A percentile compares a stretch with the other conserved stretches of the same genome.
These are phyloP conservation scores for Globisporangium okanoganense DNA, from an alignment of 352 stramenopile species.

Conservation along the genomic window DNA sequence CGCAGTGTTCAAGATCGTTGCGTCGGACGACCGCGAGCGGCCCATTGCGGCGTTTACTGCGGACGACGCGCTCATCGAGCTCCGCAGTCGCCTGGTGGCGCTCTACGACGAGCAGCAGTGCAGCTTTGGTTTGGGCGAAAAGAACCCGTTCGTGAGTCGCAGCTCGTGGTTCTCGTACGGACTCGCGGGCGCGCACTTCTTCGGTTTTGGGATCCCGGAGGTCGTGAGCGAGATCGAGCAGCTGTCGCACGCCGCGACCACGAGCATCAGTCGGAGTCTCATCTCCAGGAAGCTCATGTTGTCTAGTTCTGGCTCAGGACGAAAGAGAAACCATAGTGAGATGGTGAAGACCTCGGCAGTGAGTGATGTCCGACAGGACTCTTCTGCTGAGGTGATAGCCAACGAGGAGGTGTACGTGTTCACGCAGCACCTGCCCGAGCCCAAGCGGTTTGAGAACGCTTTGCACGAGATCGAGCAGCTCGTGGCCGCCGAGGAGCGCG, in stretches of 20 bases:
- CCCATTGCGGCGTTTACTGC: slow-evolving; percentile 62
- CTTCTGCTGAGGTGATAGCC: slow-evolving; percentile 13
- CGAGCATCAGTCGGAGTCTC: slow-evolving; percentile 47
- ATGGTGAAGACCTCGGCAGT: slow-evolving; percentile 10
- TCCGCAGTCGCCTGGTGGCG: slow-evolving; percentile 65
- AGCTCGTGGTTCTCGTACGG: slow-evolving; percentile 83
- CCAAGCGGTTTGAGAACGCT: slow-evolving; percentile 72
- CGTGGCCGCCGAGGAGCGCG: slow-evolving; percentile 76
- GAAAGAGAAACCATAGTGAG: slow-evolving; percentile 24
- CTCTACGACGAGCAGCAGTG: slow-evolving; percentile 63
- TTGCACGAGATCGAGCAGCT: slow-evolving; percentile 79
- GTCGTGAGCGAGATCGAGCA: slow-evolving; percentile 67
- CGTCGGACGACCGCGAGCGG: slow-evolving; percentile 60
- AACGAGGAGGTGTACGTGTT: slow-evolving; percentile 82
- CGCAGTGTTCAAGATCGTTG: slow-evolving; percentile 73
- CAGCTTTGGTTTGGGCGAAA: slow-evolving; percentile 31
- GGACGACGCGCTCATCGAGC: slow-evolving; percentile 65
- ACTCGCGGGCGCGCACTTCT: slow-evolving; percentile 75
- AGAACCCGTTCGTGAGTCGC: slow-evolving; percentile 69
- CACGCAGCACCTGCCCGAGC: slow-evolving; percentile 66
- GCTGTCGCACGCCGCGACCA: slow-evolving; percentile 68
- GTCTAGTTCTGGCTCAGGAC: slow-evolving; percentile 6
- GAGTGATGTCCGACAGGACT: neutral
- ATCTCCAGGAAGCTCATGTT: slow-evolving; percentile 23
- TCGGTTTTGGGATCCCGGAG: slow-evolving; percentile 69